Conservation (phyloP, 2,329 filamentous ascomycete genomes). For the Colletotrichum eleusines region DNA sequence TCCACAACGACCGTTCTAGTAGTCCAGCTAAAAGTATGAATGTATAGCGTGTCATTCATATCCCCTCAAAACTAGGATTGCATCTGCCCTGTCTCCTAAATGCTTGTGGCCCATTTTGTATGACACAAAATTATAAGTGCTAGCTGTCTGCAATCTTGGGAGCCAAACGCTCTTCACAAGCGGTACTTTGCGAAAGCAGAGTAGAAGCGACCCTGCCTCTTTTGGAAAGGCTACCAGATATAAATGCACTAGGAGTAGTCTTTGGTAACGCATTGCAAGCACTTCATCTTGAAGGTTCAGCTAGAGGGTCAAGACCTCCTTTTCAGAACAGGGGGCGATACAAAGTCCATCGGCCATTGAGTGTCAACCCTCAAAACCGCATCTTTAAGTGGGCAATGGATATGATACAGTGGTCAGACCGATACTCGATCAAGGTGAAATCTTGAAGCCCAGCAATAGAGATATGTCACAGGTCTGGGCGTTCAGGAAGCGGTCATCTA, state of each 20-base stretch:
- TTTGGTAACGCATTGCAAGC: not conserved
- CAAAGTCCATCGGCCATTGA: not conserved
- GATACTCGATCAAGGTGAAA: not conserved
- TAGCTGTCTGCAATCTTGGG: not conserved
- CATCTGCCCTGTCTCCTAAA: not conserved
- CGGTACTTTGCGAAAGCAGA: not conserved
- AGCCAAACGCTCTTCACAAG: not conserved
- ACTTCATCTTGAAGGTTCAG: not conserved
- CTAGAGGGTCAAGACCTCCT: not conserved
- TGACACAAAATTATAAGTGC: not conserved
- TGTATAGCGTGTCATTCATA: not conserved
- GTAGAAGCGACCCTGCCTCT: not conserved
- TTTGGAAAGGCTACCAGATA: not conserved
- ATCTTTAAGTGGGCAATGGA: not conserved
- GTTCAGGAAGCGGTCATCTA: not conserved
- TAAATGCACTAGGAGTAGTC: not conserved
- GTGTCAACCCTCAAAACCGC: not conserved
- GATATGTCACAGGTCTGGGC: not conserved
- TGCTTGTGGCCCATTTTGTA: not conserved
- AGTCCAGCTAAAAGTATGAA: not conserved
- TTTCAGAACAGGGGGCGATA: not conserved
- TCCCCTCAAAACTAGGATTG: not conserved
- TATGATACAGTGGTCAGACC: not conserved
- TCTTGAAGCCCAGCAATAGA: not conserved
- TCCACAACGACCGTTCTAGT: not conserved